Evolutionary conservation across 768 basidiomycete species (phyloP).

Genomic region (Coprinopsis strossmayeri): DNA sequence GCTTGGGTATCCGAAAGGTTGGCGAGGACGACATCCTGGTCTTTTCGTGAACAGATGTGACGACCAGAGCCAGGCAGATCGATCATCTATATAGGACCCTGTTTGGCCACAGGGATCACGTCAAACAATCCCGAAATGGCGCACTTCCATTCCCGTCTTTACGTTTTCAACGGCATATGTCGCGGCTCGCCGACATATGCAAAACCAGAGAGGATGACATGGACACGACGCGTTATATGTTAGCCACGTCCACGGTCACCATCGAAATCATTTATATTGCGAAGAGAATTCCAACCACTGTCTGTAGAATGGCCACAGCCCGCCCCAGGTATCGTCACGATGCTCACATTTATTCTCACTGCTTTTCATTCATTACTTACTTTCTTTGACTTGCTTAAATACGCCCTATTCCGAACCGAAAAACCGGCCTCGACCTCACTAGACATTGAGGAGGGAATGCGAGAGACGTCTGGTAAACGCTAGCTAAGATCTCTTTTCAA

Average conservation of each 20-base stretch:
- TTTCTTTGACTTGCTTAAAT: neutral
- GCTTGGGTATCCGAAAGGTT: conserved; percentile 8
- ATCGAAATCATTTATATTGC: neutral
- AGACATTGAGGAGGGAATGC: conserved; percentile 5
- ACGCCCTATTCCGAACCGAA: neutral
- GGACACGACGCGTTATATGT: neutral
- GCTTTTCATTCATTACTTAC: conserved; percentile 1
- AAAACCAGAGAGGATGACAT: neutral
- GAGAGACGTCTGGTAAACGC: neutral
- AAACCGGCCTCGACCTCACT: neutral
- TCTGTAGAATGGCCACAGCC: neutral
- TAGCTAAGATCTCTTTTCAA: neutral
- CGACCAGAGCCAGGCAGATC: neutral
- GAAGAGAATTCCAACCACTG: neutral
- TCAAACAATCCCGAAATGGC: neutral
- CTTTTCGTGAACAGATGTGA: neutral
- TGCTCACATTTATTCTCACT: conserved; percentile 5
- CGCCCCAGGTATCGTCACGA: neutral
- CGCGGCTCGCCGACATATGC: neutral
- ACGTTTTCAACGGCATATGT: neutral
- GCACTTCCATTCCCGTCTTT: neutral
- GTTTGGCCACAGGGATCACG: neutral
- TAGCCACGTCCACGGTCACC: neutral
- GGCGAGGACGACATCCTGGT: conserved; percentile 7
- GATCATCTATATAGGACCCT: neutral